phyloP scores from a whole-genome alignment of 2,329 filamentous ascomycete genomes.

The Amesomyces nigricolor region DNA sequence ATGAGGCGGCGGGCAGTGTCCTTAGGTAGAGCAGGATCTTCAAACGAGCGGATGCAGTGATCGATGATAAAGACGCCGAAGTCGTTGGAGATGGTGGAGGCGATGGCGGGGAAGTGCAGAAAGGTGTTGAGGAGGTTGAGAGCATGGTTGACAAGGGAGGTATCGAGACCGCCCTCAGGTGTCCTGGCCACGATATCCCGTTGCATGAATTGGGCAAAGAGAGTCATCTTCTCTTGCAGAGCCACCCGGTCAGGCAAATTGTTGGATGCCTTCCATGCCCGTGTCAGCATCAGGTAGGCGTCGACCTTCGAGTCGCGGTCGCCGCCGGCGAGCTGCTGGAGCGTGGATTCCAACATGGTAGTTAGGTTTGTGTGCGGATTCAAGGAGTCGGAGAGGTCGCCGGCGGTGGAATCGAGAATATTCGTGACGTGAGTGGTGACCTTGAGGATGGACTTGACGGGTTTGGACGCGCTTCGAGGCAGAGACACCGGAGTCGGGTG shows the following conservation, averaged over 20 bases:
- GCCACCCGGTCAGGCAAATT: slow-evolving; percentile 70
- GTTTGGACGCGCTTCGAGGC: slow-evolving; percentile 37
- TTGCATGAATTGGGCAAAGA: slow-evolving; percentile 76
- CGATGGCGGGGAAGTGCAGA: slow-evolving; percentile 66
- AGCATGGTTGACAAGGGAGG: slow-evolving; percentile 68
- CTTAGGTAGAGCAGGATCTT: slow-evolving; percentile 65
- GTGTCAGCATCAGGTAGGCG: slow-evolving; percentile 75
- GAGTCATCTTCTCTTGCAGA: slow-evolving; percentile 67
- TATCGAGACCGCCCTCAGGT: slow-evolving; percentile 52
- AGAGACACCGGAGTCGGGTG: slow-evolving; percentile 38
- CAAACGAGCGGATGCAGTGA: slow-evolving; percentile 67
- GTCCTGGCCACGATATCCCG: slow-evolving; percentile 67
- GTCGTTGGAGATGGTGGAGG: slow-evolving; percentile 65
- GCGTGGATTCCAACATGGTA: slow-evolving; percentile 78
- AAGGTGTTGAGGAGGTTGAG: slow-evolving; percentile 73
- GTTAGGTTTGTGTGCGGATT: slow-evolving; percentile 51
- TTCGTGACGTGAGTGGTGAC: slow-evolving; percentile 49
- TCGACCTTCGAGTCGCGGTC: slow-evolving; percentile 71
- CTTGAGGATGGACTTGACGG: slow-evolving; percentile 72
- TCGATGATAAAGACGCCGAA: slow-evolving; percentile 78
- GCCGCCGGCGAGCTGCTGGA: slow-evolving; percentile 71
- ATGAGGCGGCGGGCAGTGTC: slow-evolving; percentile 73
- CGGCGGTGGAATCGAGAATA: slow-evolving; percentile 39
- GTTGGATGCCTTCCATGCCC: slow-evolving; percentile 73
- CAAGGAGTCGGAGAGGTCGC: slow-evolving; percentile 38